Evolutionary conservation across 2,329 filamentous ascomycete genomes (phyloP), one percentile per base, ranked within the genome.

Genomic region (Lachnellula willkommii): DNA sequence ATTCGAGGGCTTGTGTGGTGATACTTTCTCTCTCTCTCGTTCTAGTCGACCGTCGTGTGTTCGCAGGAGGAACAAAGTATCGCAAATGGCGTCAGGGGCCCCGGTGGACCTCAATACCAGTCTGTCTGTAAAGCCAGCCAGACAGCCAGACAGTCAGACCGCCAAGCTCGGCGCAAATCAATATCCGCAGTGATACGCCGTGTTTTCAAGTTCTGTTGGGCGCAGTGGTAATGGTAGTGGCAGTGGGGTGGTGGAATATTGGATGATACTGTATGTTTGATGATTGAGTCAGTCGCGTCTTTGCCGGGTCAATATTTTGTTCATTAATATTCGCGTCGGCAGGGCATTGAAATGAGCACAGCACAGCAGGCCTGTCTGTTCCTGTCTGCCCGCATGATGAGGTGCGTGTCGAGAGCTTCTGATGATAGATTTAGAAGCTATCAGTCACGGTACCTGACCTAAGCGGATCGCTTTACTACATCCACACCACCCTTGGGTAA

Each of bases 241-340:
- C 26, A 36, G 48, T 40, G 12, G 39, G 39, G 15, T 40, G 14
- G 37, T 40, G 15, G 15, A 40, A 40, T n/a, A 17, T 9, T n/a
- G 5, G 3, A 40, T 9, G 35, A 15, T 11, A 15, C 3, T n/a
- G 14, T 40, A n/a, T 40, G 37, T 40, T n/a, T 28, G 39, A 45
- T 20, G n/a, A 6, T 12, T n/a, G 50, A 43, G 7, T 26, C 11
- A 35, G 52, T 54, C 53, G 53, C 53, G 53, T 54, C 47, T 20
- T 32, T 26, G 17, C 39, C 20, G 12, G 24, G 24, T 54, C 47
- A 45, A 54, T 54, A 54, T 54, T 54, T 54, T 54, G 24, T 50
- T 54, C 47, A 45, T 12, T 32, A 12, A 32, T 17, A 40, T 54
- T 54, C 53, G 53, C 53, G 53, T 54, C 53, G 37, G 15, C 35